phyloP scores from a whole-genome alignment of 164 flowering plant genomes.

The Brasenia schreberi region DNA sequence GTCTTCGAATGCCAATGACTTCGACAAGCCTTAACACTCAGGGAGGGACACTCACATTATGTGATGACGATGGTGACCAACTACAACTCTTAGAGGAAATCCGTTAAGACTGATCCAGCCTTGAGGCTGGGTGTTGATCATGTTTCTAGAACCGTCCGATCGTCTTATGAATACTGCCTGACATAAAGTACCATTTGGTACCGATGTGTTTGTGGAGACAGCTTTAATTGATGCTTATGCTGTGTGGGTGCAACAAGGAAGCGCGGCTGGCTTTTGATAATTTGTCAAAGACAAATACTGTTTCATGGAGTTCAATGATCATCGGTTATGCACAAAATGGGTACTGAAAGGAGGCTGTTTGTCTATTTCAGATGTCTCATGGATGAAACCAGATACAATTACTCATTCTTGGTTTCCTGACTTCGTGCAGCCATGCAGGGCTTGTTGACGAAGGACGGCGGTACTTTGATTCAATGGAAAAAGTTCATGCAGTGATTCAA shows the following conservation, averaged over 20 bases:
- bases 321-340: constrained; percentile 11
- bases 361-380: constrained; percentile 5
- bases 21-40: no score
- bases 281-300: constrained; percentile 2
- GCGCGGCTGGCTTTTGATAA: constrained; percentile 6
- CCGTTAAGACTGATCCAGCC: no score
- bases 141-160: no score
- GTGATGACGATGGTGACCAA: no score
- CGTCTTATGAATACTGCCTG: no score
- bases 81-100: no score
- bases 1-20: no score
- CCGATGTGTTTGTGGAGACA: constrained; percentile 7
- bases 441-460: constrained; percentile 9
- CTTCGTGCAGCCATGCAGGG: constrained; percentile 14
- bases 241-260: constrained; percentile 4
- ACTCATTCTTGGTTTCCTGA: constrained; percentile 9
- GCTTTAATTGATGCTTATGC: constrained; percentile 6
- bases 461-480: constrained; percentile 6
- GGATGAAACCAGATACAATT: constrained; percentile 5
- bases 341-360: constrained; percentile 5
- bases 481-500: constrained; percentile 1
- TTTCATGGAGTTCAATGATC: constrained; percentile 7
- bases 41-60: no score
- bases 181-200: constrained; percentile 4
- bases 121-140: no score